A percentile compares a stretch with the other conserved stretches of the same genome.
Evolutionary conservation across 129 eudicot genomes (phyloP).

Genomic region (Saussurea involucrata): DNA sequence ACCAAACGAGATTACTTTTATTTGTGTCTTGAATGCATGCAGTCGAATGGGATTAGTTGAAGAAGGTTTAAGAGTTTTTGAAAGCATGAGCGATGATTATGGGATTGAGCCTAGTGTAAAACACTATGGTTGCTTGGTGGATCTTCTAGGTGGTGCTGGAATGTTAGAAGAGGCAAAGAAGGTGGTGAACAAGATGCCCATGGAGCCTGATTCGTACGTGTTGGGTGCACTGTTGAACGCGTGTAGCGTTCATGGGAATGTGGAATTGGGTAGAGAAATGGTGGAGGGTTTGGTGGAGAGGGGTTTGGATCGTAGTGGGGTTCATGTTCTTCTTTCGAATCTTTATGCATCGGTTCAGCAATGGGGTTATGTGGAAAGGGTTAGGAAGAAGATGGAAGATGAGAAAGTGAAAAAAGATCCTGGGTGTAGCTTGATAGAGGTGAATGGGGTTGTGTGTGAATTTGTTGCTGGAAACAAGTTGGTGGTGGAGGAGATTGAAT

Average conservation of each 20-base stretch:
- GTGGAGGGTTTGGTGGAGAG: constrained; percentile 35
- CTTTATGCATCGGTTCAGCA: constrained; percentile 59
- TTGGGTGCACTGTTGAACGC: constrained; percentile 68
- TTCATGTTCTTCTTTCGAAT: constrained; percentile 62
- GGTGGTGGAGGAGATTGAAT: constrained; percentile 24
- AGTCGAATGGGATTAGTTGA: constrained; percentile 56
- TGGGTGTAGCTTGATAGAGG: constrained; percentile 68
- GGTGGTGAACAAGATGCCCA: constrained; percentile 48
- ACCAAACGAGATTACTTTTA: constrained; percentile 65
- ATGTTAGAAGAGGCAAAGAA: constrained; percentile 52
- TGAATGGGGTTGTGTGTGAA: constrained; percentile 43
- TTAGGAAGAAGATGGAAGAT: constrained; percentile 56
- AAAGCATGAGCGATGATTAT: constrained; percentile 43
- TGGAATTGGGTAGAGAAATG: constrained; percentile 40
- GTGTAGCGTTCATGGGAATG: constrained; percentile 60
- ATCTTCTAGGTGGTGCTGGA: constrained; percentile 67
- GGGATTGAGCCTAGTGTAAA: constrained; percentile 51
- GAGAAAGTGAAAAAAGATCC: constrained; percentile 55
- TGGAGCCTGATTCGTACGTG: constrained; percentile 63
- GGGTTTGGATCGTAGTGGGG: constrained; percentile 52
- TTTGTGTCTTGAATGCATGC: constrained; percentile 58
- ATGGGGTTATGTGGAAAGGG: constrained; percentile 64
- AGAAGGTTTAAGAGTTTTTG: constrained; percentile 50
- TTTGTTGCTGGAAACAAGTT: constrained; percentile 55
- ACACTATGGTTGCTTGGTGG: constrained; percentile 77